These are phyloP conservation scores for Teunomyces lycoperdinae DNA, from an alignment of 805 yeast species.

Conservation along the genomic window DNA sequence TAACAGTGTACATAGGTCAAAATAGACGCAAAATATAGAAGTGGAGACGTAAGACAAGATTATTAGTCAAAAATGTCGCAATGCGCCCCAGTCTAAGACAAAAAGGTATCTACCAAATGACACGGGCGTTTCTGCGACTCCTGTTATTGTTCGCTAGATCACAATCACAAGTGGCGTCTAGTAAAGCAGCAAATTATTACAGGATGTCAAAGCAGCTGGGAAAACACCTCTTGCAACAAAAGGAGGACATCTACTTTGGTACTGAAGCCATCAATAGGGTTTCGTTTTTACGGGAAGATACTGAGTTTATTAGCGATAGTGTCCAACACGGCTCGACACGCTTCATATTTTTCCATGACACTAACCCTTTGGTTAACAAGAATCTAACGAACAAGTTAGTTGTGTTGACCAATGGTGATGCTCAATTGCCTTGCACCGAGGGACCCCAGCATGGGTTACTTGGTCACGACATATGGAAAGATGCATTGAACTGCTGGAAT, in stretches of 20 bases:
- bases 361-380: conserved; percentile 32
- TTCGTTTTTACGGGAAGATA: conserved; percentile 58
- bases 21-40: not conserved
- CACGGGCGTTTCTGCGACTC: not conserved
- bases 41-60: not conserved
- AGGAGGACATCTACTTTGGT: conserved; percentile 36
- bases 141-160: not conserved
- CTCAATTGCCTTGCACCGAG: conserved; percentile 23
- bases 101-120: not conserved
- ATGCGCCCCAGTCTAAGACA: not conserved
- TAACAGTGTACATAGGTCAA: not conserved
- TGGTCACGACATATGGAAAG: conserved; percentile 11
- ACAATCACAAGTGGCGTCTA: not conserved
- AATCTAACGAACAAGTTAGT: conserved; percentile 28
- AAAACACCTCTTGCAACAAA: conserved; percentile 8
- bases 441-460: conserved; percentile 20
- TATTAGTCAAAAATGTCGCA: conserved; percentile 3
- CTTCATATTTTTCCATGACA: conserved; percentile 42
- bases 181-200: conserved; percentile 5
- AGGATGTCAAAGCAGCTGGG: conserved; percentile 9
- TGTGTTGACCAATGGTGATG: conserved; percentile 33
- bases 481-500: conserved; percentile 19
- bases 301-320: conserved; percentile 47
- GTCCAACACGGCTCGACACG: conserved; percentile 45
- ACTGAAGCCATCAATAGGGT: conserved; percentile 60